Percentiles rank a stretch among this genome's conserved stretches.
Evolutionary conservation across 768 basidiomycete genomes (phyloP).

Genomic region (Pleurotus giganteus): DNA sequence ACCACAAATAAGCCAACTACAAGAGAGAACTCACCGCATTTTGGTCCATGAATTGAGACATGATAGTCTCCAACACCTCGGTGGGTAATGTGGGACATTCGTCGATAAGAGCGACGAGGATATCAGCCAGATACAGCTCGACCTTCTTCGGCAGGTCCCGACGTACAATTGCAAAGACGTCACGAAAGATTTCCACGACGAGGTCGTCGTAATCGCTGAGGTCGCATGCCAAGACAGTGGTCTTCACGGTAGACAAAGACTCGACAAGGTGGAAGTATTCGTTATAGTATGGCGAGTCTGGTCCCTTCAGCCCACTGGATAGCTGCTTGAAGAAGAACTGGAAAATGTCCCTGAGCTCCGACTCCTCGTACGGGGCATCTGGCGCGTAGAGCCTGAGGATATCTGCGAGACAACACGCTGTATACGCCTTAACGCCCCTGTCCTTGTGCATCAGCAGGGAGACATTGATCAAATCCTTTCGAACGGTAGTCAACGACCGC

Average conservation of each 20-base stretch:
- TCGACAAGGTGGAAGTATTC: conserved; percentile 97
- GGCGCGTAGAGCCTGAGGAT: conserved; percentile 92
- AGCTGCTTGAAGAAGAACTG: conserved; percentile 94
- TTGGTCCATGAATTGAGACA: conserved; percentile 85
- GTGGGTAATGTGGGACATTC: conserved; percentile 76
- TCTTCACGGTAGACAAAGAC: conserved; percentile 91
- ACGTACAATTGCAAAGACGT: conserved; percentile 78
- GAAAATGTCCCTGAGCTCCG: conserved; percentile 93
- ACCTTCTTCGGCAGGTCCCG: conserved; percentile 76
- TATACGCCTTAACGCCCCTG: conserved; percentile 91
- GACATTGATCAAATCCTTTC: conserved; percentile 76
- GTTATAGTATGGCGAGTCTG: conserved; percentile 82
- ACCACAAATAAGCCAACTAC: neutral
- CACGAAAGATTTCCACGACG: conserved; percentile 78
- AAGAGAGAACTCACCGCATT: conserved; percentile 50
- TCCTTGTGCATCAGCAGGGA: conserved; percentile 93
- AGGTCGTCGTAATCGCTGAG: conserved; percentile 84
- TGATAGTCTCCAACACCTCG: conserved; percentile 75
- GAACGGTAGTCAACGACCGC: conserved; percentile 62
- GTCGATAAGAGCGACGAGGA: conserved; percentile 86
- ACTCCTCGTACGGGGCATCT: conserved; percentile 90
- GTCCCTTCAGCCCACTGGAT: conserved; percentile 64
- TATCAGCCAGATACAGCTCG: conserved; percentile 84
- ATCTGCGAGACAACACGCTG: conserved; percentile 93
- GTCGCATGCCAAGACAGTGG: conserved; percentile 91